Percentiles rank a stretch among this genome's conserved stretches.
Conservation (phyloP, 1,139 yeast genomes). For the Williopsis jadinii region DNA sequence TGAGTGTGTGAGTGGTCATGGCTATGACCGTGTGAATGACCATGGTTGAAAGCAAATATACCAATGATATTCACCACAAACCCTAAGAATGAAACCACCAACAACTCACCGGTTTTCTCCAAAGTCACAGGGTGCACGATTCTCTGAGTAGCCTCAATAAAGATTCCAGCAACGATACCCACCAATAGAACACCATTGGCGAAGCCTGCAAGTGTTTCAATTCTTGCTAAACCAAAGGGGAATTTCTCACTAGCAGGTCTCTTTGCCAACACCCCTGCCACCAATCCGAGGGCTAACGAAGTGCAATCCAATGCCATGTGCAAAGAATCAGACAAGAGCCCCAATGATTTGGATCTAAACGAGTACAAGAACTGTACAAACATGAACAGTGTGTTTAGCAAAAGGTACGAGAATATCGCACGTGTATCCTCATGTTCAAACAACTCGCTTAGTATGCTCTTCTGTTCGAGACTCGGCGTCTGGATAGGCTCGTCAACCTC, state of each 20-base stretch:
- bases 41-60: slow-evolving; percentile 86
- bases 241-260: slow-evolving; percentile 58
- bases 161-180: slow-evolving; percentile 84
- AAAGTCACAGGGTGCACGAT: slow-evolving; percentile 69
- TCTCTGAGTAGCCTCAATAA: slow-evolving; percentile 81
- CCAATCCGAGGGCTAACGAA: slow-evolving; percentile 79
- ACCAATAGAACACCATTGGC: slow-evolving; percentile 84
- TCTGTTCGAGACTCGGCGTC: background rate
- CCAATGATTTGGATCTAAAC: slow-evolving; percentile 85
- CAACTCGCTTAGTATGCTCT: slow-evolving; percentile 30
- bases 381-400: slow-evolving; percentile 89
- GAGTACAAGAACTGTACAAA: slow-evolving; percentile 87
- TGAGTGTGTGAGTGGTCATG: slow-evolving; percentile 24
- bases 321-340: slow-evolving; percentile 83
- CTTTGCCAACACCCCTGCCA: slow-evolving; percentile 68
- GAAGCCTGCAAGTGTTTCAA: slow-evolving; percentile 91
- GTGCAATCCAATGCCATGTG: slow-evolving; percentile 96
- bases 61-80: slow-evolving; percentile 86
- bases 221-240: slow-evolving; percentile 81
- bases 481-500: slow-evolving; percentile 5
- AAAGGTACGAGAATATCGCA: slow-evolving; percentile 80
- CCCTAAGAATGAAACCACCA: slow-evolving; percentile 80
- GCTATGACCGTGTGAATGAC: slow-evolving; percentile 30
- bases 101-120: slow-evolving; percentile 76
- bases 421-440: slow-evolving; percentile 67